A percentile compares a stretch with the other conserved stretches of the same genome.
Conservation (phyloP, 2,329 filamentous ascomycete genomes). For the Sporothrix dimorphospora region DNA sequence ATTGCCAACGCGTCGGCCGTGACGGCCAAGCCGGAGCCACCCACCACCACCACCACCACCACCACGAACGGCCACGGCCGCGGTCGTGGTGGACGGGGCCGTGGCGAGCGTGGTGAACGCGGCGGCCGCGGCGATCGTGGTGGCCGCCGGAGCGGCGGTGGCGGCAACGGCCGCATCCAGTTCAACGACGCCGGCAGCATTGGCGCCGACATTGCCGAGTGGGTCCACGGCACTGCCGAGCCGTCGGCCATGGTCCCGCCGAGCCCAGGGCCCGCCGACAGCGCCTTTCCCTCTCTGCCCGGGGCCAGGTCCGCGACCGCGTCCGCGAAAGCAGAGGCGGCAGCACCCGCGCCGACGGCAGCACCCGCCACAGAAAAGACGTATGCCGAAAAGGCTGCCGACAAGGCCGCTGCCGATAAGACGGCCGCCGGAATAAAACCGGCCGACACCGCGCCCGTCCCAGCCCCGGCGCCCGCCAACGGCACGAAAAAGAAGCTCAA, state of each 20-base stretch:
- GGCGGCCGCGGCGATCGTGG: conserved; percentile 42
- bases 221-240: conserved; percentile 34
- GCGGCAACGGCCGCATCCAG: conserved; percentile 31
- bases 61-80: conserved; percentile 32
- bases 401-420: neutral
- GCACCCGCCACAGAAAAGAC: neutral
- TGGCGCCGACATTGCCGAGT: conserved; percentile 33
- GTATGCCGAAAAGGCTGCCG: neutral
- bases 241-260: conserved; percentile 34
- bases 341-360: neutral
- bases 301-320: conserved; percentile 6
- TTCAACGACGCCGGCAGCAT: conserved; percentile 34
- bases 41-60: neutral
- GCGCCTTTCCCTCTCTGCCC: conserved; percentile 49
- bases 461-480: conserved; percentile 27
- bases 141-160: conserved; percentile 41
- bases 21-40: neutral
- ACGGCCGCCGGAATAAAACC: conserved; percentile 27
- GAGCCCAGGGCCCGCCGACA: conserved; percentile 40
- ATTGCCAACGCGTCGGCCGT: conserved; percentile 1
- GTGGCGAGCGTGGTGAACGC: conserved; percentile 39
- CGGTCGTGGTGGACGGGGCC: conserved; percentile 37
- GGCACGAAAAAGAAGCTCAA: conserved; percentile 27
- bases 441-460: neutral
- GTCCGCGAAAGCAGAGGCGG: neutral